Base-by-base conservation (phyloP, 2,329 filamentous ascomycete genomes). In the Iodosphaeria phyllophila region DNA sequence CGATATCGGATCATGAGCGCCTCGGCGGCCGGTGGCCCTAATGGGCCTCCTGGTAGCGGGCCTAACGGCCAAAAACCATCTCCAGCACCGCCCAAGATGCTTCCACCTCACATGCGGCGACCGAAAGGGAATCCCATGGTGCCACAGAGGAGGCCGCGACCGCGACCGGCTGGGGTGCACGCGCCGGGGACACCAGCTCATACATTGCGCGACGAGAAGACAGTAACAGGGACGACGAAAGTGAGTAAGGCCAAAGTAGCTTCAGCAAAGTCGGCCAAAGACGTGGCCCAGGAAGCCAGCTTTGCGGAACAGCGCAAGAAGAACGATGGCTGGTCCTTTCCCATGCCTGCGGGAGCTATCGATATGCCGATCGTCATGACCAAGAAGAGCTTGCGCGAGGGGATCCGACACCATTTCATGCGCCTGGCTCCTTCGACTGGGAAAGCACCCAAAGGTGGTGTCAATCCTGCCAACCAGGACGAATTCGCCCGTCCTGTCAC, bases 401-500 rank as follows among this genome's bases (percentile, higher is more conserved):
- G 76, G 5, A 54, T 92, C 30, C 76, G 86, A 24, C 73, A 83
- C 41, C 89, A 98, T 44, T 67, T 92, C 33, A 84, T 92, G 59
- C 74, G 79, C 37, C 72, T 98, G 28, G 35, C 41, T 5, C 38
- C 37, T 44, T 52, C 29, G 62, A 75, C 32, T 56, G 63, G 25
- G 71, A 70, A 38, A 22, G 35, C 31, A 23, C 56, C 57, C 32
- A 74, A 76, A 36, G 63, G 71, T 16, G 60, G 31, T 19, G 43
- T 80, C 31, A 74, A 95, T 41, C 65, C 69, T 3, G 58, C 58
- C 14, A 54, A 74, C 36, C 73, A 86, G 35, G 58, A 72, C 5
- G 72, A 91, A 25, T 98, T 95, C 43, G 75, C 78, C 11, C 70
- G 83, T 15, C 89, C 89, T 1, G 78, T 95, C 16, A 74, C 80